These are phyloP conservation scores for Circinella umbellata DNA, from an alignment of 371 early-diverging fungal species.

Conservation along the genomic window DNA sequence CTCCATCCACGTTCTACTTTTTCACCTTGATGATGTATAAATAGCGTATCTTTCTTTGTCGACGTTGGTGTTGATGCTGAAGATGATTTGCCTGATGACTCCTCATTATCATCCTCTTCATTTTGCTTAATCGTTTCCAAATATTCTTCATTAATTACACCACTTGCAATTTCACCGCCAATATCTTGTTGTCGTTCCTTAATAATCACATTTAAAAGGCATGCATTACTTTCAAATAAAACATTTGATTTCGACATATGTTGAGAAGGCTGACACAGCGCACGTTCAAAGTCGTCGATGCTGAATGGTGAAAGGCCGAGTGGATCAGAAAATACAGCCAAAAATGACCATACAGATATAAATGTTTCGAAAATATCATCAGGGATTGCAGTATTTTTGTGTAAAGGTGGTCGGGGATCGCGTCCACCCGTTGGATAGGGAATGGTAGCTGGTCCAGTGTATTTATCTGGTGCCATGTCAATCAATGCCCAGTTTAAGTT, in stretches of 20 bases:
- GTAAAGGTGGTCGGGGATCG: conserved; percentile 37
- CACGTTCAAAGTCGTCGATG: conserved; percentile 52
- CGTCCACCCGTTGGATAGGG: conserved; percentile 53
- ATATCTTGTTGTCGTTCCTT: conserved; percentile 48
- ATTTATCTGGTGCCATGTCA: conserved; percentile 44
- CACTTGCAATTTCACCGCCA: conserved; percentile 39
- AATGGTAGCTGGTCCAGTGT: conserved; percentile 21
- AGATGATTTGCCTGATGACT: no score
- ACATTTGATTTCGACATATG: conserved; percentile 30
- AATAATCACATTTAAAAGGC: conserved; percentile 50
- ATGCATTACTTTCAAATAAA: conserved; percentile 35
- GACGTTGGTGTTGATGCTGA: not conserved
- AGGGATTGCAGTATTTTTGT: conserved; percentile 27
- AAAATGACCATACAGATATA: conserved; percentile 43
- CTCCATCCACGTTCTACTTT: conserved; percentile 44
- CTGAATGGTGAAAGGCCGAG: conserved; percentile 38
- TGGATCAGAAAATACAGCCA: conserved; percentile 50
- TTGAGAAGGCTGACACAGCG: conserved; percentile 32
- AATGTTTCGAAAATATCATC: conserved; percentile 39
- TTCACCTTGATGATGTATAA: conserved; percentile 22
- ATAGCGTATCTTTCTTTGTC: conserved; percentile 12
- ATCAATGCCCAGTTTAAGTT: conserved; percentile 46
- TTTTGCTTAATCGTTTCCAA: conserved; percentile 20
- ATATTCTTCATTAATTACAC: conserved; percentile 37
- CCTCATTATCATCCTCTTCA: not conserved